Conservation (phyloP, 2,329 filamentous ascomycete genomes). For the Nigrograna mackinnonii region DNA sequence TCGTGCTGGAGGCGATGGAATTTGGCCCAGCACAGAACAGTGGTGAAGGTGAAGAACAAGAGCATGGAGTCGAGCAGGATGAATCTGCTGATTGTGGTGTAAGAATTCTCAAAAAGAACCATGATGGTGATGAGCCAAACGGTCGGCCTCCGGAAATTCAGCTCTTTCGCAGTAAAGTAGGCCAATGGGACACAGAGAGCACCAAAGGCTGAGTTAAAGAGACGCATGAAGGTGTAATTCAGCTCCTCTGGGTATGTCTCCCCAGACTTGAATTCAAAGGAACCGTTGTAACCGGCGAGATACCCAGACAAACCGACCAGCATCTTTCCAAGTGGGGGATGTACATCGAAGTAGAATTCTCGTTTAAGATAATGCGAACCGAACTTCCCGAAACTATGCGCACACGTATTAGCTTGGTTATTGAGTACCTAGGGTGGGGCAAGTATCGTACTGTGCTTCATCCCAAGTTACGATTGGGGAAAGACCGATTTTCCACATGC, state of each 20-base stretch:
- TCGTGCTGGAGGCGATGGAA: slow-evolving; percentile 87
- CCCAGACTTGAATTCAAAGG: slow-evolving; percentile 99
- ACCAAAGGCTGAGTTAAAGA: slow-evolving; percentile 95
- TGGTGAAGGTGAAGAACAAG: slow-evolving; percentile 97
- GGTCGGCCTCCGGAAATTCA: slow-evolving; percentile 82
- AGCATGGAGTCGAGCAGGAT: slow-evolving; percentile 99
- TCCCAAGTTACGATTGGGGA: slow-evolving; percentile 77
- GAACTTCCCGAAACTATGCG: slow-evolving; percentile 85
- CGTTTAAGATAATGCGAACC: slow-evolving; percentile 98
- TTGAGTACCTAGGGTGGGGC: too few species aligned
- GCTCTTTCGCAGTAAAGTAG: slow-evolving; percentile 90
- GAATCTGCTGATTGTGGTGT: slow-evolving; percentile 97
- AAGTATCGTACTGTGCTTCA: slow-evolving; percentile 74
- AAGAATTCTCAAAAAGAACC: slow-evolving; percentile 99
- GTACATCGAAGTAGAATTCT: slow-evolving; percentile 98
- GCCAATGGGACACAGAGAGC: slow-evolving; percentile 90
- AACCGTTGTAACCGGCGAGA: slow-evolving; percentile 96
- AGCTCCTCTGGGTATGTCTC: slow-evolving; percentile 92
- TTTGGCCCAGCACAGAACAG: slow-evolving; percentile 94
- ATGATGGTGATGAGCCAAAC: slow-evolving; percentile 96
- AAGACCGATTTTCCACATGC: slow-evolving; percentile 69
- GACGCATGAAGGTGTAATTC: slow-evolving; percentile 97
- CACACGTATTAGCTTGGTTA: too few species aligned
- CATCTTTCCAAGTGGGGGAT: slow-evolving; percentile 97
- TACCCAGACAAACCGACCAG: slow-evolving; percentile 95